Base-by-base conservation (phyloP, 192 early-diverging fungal species). In the Mortierella antarctica region DNA sequence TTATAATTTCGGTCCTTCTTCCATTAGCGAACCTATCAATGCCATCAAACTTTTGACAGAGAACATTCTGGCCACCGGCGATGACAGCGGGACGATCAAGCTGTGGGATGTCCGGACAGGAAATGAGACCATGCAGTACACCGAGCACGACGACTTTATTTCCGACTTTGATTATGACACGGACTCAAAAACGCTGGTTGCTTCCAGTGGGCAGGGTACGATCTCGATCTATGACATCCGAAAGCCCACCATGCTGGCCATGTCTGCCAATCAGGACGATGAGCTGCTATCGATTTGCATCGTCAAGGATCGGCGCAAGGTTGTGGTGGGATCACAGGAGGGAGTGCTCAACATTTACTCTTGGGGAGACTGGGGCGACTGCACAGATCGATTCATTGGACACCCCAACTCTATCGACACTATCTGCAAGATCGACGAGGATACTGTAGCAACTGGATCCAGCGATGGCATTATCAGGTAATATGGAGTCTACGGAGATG, bases 241-340 rank as follows among this genome's bases (percentile, higher is more conserved):
- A 57, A 97, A 97, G 82, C 83, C 88, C 13, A 91, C 94, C 57
- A 92, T 95, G 14, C 83, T 94, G 39, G 94, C 91, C 44, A 91
- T 95, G 71, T 98, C 95, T 7, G 98, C 93, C 40, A 93, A 96
- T 73, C 95, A 96, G 86, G 98, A 99, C 46, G 96, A 98, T 81
- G 98, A 98, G 73, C 87, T 99, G 48, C 77, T 99, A 53, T 97
- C 93, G 23, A 87, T 99, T 18, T 74, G 75, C 5, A 77, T 95
- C 56, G 88, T 96, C 11, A 89, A 91, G 87, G 89, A 93, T 70
- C 88, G 87, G 20, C 88, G 87, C 42, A 97, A 97, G 79, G 97
- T 91, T 9, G 89, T 97, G 3, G 94, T 96, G 5, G 98, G 98
- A 42, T 93, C 95, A 17, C 95, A 98, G 74, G 92, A 92, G 39